phyloP scores from a whole-genome alignment of 2,329 filamentous ascomycete species.

The Colletotrichum sp. region DNA sequence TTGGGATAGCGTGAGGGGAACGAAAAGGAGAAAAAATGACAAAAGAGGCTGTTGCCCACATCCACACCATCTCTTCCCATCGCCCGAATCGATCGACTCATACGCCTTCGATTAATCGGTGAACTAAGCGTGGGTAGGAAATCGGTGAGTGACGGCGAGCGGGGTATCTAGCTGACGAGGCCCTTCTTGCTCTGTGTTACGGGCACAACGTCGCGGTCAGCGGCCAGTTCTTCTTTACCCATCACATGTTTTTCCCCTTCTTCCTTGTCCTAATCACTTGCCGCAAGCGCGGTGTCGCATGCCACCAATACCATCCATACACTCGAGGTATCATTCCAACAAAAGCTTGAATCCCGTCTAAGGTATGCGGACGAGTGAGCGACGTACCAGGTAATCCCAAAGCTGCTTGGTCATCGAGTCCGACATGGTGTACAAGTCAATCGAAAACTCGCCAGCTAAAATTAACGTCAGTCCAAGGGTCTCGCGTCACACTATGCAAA shows the following conservation, averaged over 20 bases:
- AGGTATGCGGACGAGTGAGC: background rate
- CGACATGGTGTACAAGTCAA: slow-evolving; percentile 96
- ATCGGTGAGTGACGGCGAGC: background rate
- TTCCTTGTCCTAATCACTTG: background rate
- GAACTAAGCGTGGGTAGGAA: background rate
- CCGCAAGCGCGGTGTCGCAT: background rate
- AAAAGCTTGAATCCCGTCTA: background rate
- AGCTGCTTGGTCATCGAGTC: slow-evolving; percentile 89
- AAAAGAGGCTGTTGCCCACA: background rate
- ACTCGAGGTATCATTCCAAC: background rate
- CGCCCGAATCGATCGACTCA: background rate
- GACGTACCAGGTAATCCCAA: slow-evolving; percentile 78
- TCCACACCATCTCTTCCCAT: background rate
- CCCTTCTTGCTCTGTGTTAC: slow-evolving; percentile 42
- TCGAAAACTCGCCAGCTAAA: slow-evolving; percentile 92
- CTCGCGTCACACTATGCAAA: slow-evolving; percentile 23
- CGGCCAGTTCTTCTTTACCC: slow-evolving; percentile 6
- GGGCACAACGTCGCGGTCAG: slow-evolving; percentile 11
- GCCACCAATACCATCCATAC: background rate
- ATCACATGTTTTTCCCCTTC: background rate
- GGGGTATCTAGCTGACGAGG: slow-evolving; percentile 34
- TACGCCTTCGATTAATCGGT: background rate
- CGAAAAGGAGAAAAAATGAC: background rate
- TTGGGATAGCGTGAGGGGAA: slow-evolving; percentile 9
- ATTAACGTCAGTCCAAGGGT: slow-evolving; percentile 32